Percentiles rank a stretch among this genome's conserved stretches.
These are phyloP conservation scores for Candida quercuum DNA, from an alignment of 805 yeast genomes.

Conservation along the genomic window DNA sequence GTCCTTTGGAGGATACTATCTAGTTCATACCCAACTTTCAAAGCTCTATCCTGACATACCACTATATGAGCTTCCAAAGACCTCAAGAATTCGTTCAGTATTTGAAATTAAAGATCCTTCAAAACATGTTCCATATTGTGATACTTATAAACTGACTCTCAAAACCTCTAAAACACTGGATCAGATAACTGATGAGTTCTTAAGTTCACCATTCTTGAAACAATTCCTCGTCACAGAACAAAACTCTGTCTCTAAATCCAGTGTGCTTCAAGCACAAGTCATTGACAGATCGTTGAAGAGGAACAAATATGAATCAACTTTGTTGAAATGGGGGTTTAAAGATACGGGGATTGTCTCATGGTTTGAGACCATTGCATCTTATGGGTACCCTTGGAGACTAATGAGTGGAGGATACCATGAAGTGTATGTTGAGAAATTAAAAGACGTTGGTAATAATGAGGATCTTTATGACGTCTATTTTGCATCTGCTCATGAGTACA, in stretches of 20 bases:
- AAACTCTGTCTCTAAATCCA: background rate
- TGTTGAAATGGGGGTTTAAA: constrained; percentile 9
- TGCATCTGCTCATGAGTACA: constrained; percentile 17
- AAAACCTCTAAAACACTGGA: background rate
- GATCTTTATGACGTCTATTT: constrained; percentile 16
- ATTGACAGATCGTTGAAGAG: background rate
- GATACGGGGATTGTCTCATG: background rate
- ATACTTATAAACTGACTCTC: constrained; percentile 14
- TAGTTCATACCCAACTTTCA: constrained; percentile 12
- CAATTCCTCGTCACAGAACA: background rate
- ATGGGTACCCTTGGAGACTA: constrained; percentile 24
- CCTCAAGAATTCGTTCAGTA: constrained; percentile 7
- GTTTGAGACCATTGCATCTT: constrained; percentile 15
- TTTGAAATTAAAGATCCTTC: constrained; percentile 6
- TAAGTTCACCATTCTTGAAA: background rate
- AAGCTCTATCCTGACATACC: constrained; percentile 16
- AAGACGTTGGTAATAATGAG: background rate
- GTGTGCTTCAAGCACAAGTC: background rate
- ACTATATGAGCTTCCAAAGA: constrained; percentile 13
- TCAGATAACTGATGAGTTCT: background rate
- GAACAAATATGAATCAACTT: constrained; percentile 2
- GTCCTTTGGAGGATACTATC: constrained; percentile 11
- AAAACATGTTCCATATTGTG: constrained; percentile 15
- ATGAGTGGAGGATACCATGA: constrained; percentile 23
- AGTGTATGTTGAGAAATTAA: constrained; percentile 7